phyloP scores from a whole-genome alignment of 192 early-diverging fungal species.

The Linnemannia zychae region DNA sequence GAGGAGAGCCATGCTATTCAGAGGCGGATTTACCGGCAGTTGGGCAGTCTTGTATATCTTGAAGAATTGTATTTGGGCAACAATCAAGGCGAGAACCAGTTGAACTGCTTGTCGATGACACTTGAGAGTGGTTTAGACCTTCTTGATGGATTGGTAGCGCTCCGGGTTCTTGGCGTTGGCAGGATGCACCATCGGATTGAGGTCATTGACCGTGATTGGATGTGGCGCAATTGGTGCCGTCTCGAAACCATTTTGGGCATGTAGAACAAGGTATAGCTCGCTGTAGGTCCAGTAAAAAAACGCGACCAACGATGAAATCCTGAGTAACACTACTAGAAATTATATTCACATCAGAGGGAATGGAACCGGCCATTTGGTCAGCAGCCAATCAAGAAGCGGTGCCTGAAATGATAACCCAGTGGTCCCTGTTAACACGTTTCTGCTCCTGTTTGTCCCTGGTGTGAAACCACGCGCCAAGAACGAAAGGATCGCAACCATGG shows the following conservation, averaged over 20 bases:
- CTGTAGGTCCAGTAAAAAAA: background rate
- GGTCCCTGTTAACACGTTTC: background rate
- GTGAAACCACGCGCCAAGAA: background rate
- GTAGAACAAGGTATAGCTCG: too few relatives aligned
- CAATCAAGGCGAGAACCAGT: background rate
- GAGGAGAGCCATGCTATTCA: background rate
- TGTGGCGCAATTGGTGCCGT: background rate
- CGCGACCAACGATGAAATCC: background rate
- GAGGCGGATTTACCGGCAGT: background rate
- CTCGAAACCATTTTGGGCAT: background rate
- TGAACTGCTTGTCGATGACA: background rate
- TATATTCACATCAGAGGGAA: background rate
- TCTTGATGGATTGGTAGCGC: background rate
- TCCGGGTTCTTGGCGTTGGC: background rate
- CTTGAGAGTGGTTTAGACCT: background rate
- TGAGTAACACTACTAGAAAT: background rate
- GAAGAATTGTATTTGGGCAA: conserved; percentile 1
- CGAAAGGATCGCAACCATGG: background rate
- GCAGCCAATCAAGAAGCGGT: background rate
- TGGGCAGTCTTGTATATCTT: background rate
- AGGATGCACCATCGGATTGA: background rate
- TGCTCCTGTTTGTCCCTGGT: background rate
- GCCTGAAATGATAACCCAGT: background rate
- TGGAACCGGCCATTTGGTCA: background rate
- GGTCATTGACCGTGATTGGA: background rate